These are phyloP conservation scores for Plasmodium chabaudi DNA, from an alignment of 169 alveolate genomes.

Conservation along the genomic window DNA sequence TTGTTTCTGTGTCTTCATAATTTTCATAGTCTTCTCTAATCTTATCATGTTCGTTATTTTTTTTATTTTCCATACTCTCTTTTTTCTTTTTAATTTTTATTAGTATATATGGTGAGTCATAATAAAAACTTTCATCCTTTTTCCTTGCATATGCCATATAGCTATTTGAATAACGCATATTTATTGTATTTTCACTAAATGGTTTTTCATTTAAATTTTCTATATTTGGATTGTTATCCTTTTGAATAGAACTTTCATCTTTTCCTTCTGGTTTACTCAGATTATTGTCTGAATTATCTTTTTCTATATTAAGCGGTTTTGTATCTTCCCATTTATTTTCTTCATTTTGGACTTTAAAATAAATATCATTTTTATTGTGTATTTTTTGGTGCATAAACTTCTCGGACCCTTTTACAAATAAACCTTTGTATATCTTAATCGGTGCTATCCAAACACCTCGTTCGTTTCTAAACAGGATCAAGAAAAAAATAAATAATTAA, in stretches of 20 bases:
- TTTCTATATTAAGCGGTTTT: neutral
- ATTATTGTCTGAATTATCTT: neutral
- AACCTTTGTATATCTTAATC: conserved; percentile 35
- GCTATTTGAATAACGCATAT: neutral
- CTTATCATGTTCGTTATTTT: neutral
- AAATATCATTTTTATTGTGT: conserved; percentile 44
- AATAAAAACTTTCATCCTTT: conserved; percentile 38
- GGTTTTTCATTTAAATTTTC: neutral
- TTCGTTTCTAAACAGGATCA: conserved; percentile 14
- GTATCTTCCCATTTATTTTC: conserved; percentile 8
- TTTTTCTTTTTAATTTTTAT: conserved; percentile 56
- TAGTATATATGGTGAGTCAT: conserved; percentile 55
- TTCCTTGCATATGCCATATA: conserved; percentile 1
- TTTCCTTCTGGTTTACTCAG: neutral
- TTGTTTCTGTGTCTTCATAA: neutral
- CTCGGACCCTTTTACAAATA: conserved; percentile 14
- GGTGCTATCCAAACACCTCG: conserved; percentile 59
- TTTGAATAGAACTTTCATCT: neutral
- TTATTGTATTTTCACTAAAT: neutral
- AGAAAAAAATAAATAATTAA: too few species aligned
- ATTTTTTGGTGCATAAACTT: conserved; percentile 7
- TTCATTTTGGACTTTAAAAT: conserved; percentile 28
- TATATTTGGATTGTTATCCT: neutral
- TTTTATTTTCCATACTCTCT: neutral
- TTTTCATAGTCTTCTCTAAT: conserved; percentile 15